Evolutionary conservation across 2,329 filamentous ascomycete genomes (phyloP), one percentile per base, ranked within the genome.

Genomic region (Aspergillus ochraceus): DNA sequence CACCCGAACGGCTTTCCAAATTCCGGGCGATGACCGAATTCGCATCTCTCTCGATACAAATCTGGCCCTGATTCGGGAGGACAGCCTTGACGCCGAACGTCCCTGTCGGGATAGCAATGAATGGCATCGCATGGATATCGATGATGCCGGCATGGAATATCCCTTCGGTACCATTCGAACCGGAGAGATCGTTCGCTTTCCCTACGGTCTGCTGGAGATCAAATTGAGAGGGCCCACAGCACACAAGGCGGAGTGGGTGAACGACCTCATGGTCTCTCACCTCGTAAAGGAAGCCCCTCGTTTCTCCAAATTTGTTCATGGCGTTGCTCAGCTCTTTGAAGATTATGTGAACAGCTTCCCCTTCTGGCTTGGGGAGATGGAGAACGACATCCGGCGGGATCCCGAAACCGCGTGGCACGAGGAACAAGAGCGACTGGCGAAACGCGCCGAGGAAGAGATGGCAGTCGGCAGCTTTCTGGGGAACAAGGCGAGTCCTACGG

Each of bases 241-340:
- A 66, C 92, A 91, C 76, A 86, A 88, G 57, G 89, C 90, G 4
- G 86, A 88, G 64, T 99, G 95, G 95, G 83, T 98, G 36, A 86
- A 92, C 66, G 95, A 99, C 67, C 80, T 99, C 66, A 97, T 96
- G 86, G 84, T 86, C 55, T 97, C 92, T 5, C 94, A 99, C 75
- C 84, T 99, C 4, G 90, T 99, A 64, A 92, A 97, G 73, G 88
- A 92, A 50, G 88, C 90, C 0, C 91, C 93, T 1, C 87, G 90
- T 54, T 99, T 99, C 79, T 97, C 92, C 69, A 99, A 99, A 76
- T 99, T 98, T 68, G 90, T 96, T 2, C 94, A 99, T 70, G 95
- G 95, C 62, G 88, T 96, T 4, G 93, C 94, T 8, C 88, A 89
- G 45, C 83, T 99, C 2, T 98, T 98, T 67, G 95, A 98, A 70